A percentile compares a stretch with the other conserved stretches of the same genome.
These are phyloP conservation scores for Populus euphratica DNA, from an alignment of 345 rosid species.

Conservation along the genomic window DNA sequence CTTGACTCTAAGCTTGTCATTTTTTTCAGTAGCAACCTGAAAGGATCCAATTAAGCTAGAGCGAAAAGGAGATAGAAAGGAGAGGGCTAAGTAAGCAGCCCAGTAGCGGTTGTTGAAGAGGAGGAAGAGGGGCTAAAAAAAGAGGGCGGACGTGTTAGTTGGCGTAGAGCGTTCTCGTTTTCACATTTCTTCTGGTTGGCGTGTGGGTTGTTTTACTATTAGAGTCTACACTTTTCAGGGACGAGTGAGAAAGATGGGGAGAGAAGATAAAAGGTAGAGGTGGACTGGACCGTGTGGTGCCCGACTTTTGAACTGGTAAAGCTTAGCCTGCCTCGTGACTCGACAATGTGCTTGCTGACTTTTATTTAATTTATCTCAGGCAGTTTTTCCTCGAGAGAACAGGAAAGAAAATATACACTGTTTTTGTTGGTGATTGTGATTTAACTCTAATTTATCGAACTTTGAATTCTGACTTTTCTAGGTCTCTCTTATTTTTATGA, in stretches of 20 bases:
- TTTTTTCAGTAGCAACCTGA: background rate
- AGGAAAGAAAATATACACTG: background rate
- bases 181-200: background rate
- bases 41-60: background rate
- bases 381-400: too few species aligned
- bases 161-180: constrained; percentile 18
- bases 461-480: too few species aligned
- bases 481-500: too few species aligned
- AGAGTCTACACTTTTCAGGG: background rate
- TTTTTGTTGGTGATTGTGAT: background rate
- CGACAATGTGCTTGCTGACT: constrained; percentile 12
- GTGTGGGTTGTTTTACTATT: background rate
- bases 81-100: background rate
- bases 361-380: too few species aligned
- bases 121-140: background rate
- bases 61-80: background rate
- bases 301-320: constrained; percentile 33
- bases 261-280: background rate
- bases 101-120: background rate
- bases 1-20: constrained; percentile 36
- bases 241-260: too few species aligned
- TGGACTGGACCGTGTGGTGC: background rate
- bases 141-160: constrained; percentile 25
- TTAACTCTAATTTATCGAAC: too few species aligned
- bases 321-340: background rate